Evolutionary conservation across 1,284 basidiomycete species (phyloP).

Genomic region (Hymenochaete sp.): DNA sequence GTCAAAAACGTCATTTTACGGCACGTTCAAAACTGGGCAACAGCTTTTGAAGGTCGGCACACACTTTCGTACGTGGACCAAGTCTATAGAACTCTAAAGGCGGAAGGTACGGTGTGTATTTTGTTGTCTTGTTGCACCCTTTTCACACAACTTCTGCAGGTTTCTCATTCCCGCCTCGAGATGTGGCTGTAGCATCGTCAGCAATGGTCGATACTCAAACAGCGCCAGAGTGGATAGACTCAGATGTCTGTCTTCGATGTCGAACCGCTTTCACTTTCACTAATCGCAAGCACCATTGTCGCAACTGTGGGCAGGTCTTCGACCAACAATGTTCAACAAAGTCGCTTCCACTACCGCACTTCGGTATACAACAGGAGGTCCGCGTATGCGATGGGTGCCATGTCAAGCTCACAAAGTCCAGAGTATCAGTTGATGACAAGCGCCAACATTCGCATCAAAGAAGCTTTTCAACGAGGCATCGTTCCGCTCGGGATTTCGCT

Average conservation of each 20-base stretch:
- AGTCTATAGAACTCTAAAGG: slow-evolving; percentile 70
- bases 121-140: not conserved
- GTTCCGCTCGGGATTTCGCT: slow-evolving; percentile 53
- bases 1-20: slow-evolving; percentile 79
- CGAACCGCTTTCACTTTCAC: slow-evolving; percentile 90
- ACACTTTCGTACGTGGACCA: slow-evolving; percentile 70
- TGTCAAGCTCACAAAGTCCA: slow-evolving; percentile 56
- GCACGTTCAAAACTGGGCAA: slow-evolving; percentile 87
- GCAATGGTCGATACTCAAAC: slow-evolving; percentile 84
- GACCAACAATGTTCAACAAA: slow-evolving; percentile 91
- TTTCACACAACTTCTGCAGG: slow-evolving; percentile 34
- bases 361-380: slow-evolving; percentile 89
- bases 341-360: slow-evolving; percentile 81
- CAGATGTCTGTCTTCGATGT: slow-evolving; percentile 90
- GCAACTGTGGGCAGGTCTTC: slow-evolving; percentile 96
- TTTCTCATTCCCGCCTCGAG: slow-evolving; percentile 77
- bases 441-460: slow-evolving; percentile 38
- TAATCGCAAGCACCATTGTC: slow-evolving; percentile 97
- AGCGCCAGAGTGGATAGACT: slow-evolving; percentile 95
- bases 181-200: slow-evolving; percentile 57
- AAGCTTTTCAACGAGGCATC: slow-evolving; percentile 31
- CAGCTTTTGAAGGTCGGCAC: slow-evolving; percentile 79
- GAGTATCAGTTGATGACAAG: slow-evolving; percentile 34
- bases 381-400: slow-evolving; percentile 92
- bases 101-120: slow-evolving; percentile 48